Conservation (phyloP, 1,139 yeast genomes). For the Candida neerlandica region DNA sequence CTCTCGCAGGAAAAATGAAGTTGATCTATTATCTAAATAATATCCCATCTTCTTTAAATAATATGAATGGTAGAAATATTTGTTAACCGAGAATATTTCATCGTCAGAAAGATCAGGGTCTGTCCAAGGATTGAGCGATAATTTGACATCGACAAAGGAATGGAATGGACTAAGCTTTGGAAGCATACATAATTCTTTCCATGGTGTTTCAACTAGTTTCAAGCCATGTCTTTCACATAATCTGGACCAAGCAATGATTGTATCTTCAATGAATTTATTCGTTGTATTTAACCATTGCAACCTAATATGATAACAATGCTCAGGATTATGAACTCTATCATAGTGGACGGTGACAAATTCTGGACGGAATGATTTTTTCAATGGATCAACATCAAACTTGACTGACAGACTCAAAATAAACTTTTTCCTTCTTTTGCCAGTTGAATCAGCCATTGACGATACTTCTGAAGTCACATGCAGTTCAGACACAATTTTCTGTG, state of each 20-base stretch:
- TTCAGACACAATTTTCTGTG: conserved; percentile 15
- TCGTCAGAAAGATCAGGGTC: conserved; percentile 58
- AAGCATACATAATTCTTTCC: conserved; percentile 79
- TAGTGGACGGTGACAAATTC: conserved; percentile 84
- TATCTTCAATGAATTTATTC: conserved; percentile 84
- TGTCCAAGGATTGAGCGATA: conserved; percentile 69
- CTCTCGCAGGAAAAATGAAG: conserved; percentile 57
- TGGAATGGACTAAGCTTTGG: conserved; percentile 85
- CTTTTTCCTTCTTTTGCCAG: conserved; percentile 25
- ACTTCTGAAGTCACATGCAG: conserved; percentile 29
- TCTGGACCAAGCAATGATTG: conserved; percentile 79
- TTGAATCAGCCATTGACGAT: conserved; percentile 37
- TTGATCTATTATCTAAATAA: conserved; percentile 78
- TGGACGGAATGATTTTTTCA: conserved; percentile 68
- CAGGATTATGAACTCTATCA: conserved; percentile 92
- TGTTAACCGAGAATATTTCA: conserved; percentile 48
- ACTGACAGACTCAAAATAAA: conserved; percentile 60
- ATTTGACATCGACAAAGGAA: conserved; percentile 69
- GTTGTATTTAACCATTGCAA: conserved; percentile 94
- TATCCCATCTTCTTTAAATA: conserved; percentile 72
- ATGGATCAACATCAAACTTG: conserved; percentile 76
- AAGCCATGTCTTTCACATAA: conserved; percentile 86
- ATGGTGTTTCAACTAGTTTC: conserved; percentile 87
- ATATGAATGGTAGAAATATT: conserved; percentile 63
- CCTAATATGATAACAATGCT: conserved; percentile 89